These are phyloP conservation scores for Solanum dulcamara DNA, from an alignment of 257 asterid species.

Conservation along the genomic window DNA sequence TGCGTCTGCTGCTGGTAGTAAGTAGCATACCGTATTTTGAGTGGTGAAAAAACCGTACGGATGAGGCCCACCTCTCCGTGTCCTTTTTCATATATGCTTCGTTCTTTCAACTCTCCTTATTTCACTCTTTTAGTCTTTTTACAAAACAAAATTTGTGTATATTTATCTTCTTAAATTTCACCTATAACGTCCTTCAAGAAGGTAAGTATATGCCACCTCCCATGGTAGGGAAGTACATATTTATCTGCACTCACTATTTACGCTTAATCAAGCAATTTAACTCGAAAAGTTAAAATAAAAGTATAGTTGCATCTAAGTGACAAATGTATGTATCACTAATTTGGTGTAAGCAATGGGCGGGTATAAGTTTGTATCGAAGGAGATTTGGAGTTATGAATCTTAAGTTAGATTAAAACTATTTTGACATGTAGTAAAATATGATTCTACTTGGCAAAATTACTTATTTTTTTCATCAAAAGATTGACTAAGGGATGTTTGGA, in stretches of 20 bases:
- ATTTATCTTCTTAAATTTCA: no score
- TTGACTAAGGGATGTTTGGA: no score
- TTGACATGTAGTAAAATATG: not conserved
- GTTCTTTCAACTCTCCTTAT: not conserved
- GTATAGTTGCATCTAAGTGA: not conserved
- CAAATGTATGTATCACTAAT: not conserved
- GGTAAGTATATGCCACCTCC: not conserved
- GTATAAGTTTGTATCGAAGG: not conserved
- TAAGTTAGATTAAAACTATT: not conserved
- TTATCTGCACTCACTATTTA: not conserved
- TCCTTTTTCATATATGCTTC: not conserved
- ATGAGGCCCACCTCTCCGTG: not conserved
- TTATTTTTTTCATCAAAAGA: not conserved
- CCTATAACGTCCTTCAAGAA: not conserved
- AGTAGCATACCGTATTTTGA: not conserved
- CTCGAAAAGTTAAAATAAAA: not conserved
- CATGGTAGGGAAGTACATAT: not conserved
- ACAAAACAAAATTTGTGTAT: no score
- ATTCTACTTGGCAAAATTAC: not conserved
- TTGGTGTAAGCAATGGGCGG: not conserved
- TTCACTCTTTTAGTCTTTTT: no score
- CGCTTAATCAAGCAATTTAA: not conserved
- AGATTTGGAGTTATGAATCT: not conserved
- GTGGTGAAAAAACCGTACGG: not conserved
- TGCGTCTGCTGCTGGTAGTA: not conserved